Evolutionary conservation across 169 alveolate genomes (phyloP).

Genomic region (Plasmodium vinckei): DNA sequence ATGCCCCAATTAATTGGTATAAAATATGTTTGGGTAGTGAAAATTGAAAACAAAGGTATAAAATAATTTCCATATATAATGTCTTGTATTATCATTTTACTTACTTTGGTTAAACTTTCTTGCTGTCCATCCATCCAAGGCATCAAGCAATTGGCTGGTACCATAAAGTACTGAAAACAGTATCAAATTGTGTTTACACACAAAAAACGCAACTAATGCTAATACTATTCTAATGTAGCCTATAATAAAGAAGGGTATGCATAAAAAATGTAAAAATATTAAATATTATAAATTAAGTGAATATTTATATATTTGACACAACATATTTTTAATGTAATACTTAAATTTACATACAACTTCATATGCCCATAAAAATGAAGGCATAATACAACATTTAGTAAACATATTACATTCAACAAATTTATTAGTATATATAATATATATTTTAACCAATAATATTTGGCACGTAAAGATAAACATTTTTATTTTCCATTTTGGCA

Average conservation of each 20-base stretch:
- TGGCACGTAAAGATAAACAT: constrained; percentile 63
- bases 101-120: constrained; percentile 68
- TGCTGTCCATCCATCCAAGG: constrained; percentile 75
- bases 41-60: too few relatives aligned
- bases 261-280: neutral
- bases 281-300: neutral
- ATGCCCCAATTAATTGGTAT: neutral
- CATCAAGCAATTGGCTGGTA: constrained; percentile 60
- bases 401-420: neutral
- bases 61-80: too few relatives aligned
- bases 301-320: neutral
- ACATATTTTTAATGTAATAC: neutral
- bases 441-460: constrained; percentile 67
- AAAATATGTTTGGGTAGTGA: neutral
- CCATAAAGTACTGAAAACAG: constrained; percentile 30
- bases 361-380: neutral
- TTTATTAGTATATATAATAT: neutral
- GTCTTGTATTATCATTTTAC: neutral
- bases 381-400: neutral
- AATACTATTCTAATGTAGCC: constrained; percentile 72
- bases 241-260: neutral
- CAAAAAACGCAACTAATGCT: constrained; percentile 22
- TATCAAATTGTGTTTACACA: constrained; percentile 24
- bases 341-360: neutral
- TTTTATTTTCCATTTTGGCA: constrained; percentile 25